Evolutionary conservation across 2,329 filamentous ascomycete species (phyloP).

Genomic region (Amauroascus verrucosus): DNA sequence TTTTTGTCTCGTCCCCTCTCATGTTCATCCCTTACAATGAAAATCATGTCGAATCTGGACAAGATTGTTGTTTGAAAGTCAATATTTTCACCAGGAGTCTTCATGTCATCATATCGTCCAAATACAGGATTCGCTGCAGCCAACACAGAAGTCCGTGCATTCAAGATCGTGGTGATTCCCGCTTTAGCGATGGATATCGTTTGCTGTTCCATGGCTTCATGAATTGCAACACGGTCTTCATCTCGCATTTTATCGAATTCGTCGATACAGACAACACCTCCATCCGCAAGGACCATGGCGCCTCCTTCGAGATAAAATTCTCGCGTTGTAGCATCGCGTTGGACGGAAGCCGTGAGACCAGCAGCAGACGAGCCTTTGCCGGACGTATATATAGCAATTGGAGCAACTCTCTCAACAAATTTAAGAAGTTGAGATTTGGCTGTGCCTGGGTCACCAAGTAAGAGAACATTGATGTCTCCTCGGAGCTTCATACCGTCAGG

Average conservation of each 20-base stretch:
- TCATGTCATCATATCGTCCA: slow-evolving; percentile 94
- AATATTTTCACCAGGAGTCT: slow-evolving; percentile 94
- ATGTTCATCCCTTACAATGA: slow-evolving; percentile 94
- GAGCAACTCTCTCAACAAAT: slow-evolving; percentile 91
- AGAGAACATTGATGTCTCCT: slow-evolving; percentile 94
- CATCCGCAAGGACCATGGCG: slow-evolving; percentile 95
- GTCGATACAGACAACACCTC: slow-evolving; percentile 95
- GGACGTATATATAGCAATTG: slow-evolving; percentile 96
- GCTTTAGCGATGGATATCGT: slow-evolving; percentile 98
- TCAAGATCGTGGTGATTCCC: slow-evolving; percentile 95
- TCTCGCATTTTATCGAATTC: slow-evolving; percentile 99
- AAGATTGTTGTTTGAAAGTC: slow-evolving; percentile 98
- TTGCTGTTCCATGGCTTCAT: slow-evolving; percentile 99
- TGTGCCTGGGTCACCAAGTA: slow-evolving; percentile 94
- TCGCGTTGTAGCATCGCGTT: slow-evolving; percentile 78
- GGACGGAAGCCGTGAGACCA: slow-evolving; percentile 93
- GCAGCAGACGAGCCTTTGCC: slow-evolving; percentile 96
- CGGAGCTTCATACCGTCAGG: slow-evolving; percentile 95
- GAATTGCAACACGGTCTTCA: slow-evolving; percentile 93
- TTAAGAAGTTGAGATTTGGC: slow-evolving; percentile 96
- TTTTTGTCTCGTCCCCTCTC: slow-evolving; percentile 78
- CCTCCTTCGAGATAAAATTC: slow-evolving; percentile 98
- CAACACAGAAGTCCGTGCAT: slow-evolving; percentile 86
- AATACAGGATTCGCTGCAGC: slow-evolving; percentile 97
- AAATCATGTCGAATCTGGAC: slow-evolving; percentile 99